phyloP scores from a whole-genome alignment of 2,329 filamentous ascomycete species.

The Colletotrichum limetticola region DNA sequence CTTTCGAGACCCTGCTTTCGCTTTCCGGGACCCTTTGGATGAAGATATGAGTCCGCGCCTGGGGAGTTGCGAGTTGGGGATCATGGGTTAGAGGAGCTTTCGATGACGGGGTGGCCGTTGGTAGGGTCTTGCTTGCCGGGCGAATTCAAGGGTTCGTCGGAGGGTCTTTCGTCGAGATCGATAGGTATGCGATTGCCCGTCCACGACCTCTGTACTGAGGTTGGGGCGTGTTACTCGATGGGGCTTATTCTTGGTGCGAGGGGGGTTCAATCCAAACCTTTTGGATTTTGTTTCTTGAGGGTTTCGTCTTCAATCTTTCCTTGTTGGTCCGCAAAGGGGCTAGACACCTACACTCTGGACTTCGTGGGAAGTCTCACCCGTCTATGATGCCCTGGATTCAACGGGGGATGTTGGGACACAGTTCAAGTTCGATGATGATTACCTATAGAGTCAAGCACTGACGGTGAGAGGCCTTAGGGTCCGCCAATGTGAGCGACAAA shows the following conservation, averaged over 20 bases:
- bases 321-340: slow-evolving; percentile 19
- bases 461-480: slow-evolving; percentile 55
- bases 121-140: slow-evolving; percentile 42
- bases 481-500: slow-evolving; percentile 39
- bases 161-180: slow-evolving; percentile 86
- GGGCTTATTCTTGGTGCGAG: slow-evolving; percentile 99
- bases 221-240: slow-evolving; percentile 91
- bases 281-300: background rate
- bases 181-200: slow-evolving; percentile 98
- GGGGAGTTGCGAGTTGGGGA: slow-evolving; percentile 34
- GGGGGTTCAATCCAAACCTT: slow-evolving; percentile 64
- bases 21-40: slow-evolving; percentile 69
- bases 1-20: slow-evolving; percentile 7
- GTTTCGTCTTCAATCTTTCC: background rate
- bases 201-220: slow-evolving; percentile 37
- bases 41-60: slow-evolving; percentile 90
- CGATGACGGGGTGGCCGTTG: slow-evolving; percentile 42
- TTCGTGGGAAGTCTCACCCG: slow-evolving; percentile 54
- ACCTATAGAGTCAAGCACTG: slow-evolving; percentile 99
- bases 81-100: slow-evolving; percentile 35
- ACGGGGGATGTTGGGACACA: slow-evolving; percentile 12
- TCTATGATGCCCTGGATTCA: slow-evolving; percentile 38
- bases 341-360: slow-evolving; percentile 47
- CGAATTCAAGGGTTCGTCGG: slow-evolving; percentile 52
- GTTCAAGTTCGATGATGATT: slow-evolving; percentile 77